These are phyloP conservation scores for Powellomyces hirtus DNA, from an alignment of 192 early-diverging fungal species.

Conservation along the genomic window DNA sequence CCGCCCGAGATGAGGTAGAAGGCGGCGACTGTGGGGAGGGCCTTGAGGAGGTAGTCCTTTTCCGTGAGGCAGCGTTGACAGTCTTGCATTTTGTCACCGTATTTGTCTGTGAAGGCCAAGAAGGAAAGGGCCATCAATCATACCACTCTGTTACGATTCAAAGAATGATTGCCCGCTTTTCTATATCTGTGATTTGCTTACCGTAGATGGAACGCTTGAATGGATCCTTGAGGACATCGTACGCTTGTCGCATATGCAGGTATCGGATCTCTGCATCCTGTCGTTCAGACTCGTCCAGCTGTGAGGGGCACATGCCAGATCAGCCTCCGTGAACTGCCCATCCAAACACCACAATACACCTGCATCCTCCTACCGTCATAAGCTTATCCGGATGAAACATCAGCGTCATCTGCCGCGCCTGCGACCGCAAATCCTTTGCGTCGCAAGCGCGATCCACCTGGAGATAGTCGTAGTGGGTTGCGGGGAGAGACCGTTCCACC, in stretches of 20 bases:
- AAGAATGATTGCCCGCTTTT: not conserved
- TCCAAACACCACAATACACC: not conserved
- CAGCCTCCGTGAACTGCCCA: not conserved
- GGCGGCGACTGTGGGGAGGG: slow-evolving; percentile 16
- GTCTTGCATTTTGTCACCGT: slow-evolving; percentile 23
- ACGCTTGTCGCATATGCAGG: slow-evolving; percentile 40
- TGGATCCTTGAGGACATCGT: slow-evolving; percentile 46
- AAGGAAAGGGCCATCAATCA: not conserved
- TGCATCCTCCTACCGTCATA: not conserved
- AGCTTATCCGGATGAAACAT: slow-evolving; percentile 46
- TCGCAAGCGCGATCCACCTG: slow-evolving; percentile 14
- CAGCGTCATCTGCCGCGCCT: slow-evolving; percentile 39
- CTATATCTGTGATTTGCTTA: slow-evolving; percentile 9
- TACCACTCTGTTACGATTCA: not conserved
- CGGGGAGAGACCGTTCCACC: slow-evolving; percentile 39
- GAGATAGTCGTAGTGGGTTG: slow-evolving; percentile 40
- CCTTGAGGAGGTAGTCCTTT: slow-evolving; percentile 33
- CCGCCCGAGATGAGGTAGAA: slow-evolving; percentile 35
- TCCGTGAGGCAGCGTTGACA: slow-evolving; percentile 43
- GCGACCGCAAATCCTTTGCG: slow-evolving; percentile 28
- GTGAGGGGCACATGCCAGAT: not conserved
- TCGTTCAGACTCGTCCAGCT: slow-evolving; percentile 10
- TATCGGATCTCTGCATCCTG: slow-evolving; percentile 22
- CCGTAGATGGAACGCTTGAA: slow-evolving; percentile 38
- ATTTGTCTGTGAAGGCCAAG: slow-evolving; percentile 30